Evolutionary conservation across 2,329 filamentous ascomycete species (phyloP), one percentile per base, ranked within the genome.

Genomic region (Chaetomiaceae sp.): DNA sequence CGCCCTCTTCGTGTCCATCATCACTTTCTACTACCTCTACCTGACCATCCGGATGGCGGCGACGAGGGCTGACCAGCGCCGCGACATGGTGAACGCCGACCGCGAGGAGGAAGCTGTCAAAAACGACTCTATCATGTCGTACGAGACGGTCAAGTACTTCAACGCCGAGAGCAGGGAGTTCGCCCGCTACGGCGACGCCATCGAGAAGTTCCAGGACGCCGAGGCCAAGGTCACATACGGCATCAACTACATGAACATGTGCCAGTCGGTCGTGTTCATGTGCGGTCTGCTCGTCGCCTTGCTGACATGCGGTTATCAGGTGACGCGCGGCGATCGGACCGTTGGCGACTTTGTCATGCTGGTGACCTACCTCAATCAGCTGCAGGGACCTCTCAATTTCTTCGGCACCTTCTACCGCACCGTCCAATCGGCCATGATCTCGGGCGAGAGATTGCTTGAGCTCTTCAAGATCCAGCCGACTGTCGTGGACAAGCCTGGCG

Each of bases 51-150:
- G 91, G 58, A 90, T 99, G 86, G 92, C 93, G 14, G 87, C 92
- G 55, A 96, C 90, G 73, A 81, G 93, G 61, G 89, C 91, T 6
- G 89, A 95, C 62, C 89, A 96, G 62, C 83, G 93, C 61, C 82
- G 93, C 54, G 82, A 92, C 63, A 96, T 96, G 86, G 92, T 92
- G 44, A 97, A 96, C 65, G 89, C 90, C 13, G 90, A 93, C 60
- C 81, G 93, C 56, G 90, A 96, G 70, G 90, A 96, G 70, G 92
- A 96, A 68, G 93, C 93, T 6, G 90, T 97, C 60, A 97, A 97
- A 71, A 97, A 96, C 65, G 93, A 99, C 68, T 97, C 93, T 0
- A 93, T 99, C 74, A 90, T 93, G 55, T 95, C 90, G n/a, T 99
- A 97, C 67, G 93, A 99, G 72, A 92, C 87, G 2, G 88, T 92